A percentile compares a stretch with the other conserved stretches of the same genome.
Conservation (phyloP, 2,329 filamentous ascomycete species). For the Talaromyces atroroseus region DNA sequence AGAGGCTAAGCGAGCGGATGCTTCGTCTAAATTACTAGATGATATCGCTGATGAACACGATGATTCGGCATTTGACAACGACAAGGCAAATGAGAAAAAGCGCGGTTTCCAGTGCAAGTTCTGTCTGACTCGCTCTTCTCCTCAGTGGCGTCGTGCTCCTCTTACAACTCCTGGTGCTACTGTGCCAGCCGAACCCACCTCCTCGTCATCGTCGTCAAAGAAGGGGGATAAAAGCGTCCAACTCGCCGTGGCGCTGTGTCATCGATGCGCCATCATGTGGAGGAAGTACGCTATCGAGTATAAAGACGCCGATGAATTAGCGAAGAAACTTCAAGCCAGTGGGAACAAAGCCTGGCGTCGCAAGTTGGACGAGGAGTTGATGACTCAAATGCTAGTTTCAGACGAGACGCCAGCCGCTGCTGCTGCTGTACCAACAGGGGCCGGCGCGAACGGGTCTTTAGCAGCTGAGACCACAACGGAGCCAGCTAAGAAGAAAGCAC, state of each 20-base stretch:
- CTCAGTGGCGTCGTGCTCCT: conserved; percentile 89
- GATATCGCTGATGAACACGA: conserved; percentile 89
- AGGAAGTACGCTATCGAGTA: conserved; percentile 92
- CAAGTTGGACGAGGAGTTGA: conserved; percentile 82
- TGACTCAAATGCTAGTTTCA: conserved; percentile 41
- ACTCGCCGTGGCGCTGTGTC: conserved; percentile 76
- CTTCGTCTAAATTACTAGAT: conserved; percentile 72
- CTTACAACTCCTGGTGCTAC: conserved; percentile 66
- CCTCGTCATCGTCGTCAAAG: conserved; percentile 44
- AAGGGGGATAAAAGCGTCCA: conserved; percentile 72
- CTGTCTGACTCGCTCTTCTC: conserved; percentile 70
- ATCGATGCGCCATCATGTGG: conserved; percentile 89
- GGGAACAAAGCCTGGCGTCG: conserved; percentile 81
- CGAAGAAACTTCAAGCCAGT: conserved; percentile 75
- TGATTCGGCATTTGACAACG: conserved; percentile 90
- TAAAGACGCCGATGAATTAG: conserved; percentile 87
- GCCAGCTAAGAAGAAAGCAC: conserved; percentile 57
- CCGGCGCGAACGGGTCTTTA: conserved; percentile 31
- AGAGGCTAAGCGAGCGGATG: conserved; percentile 62
- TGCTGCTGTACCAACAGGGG: conserved; percentile 40
- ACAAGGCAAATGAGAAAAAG: conserved; percentile 74
- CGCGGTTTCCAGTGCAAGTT: conserved; percentile 91
- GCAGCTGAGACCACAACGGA: conserved; percentile 38
- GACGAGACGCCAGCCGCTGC: conserved; percentile 42
- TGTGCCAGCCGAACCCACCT: conserved; percentile 55